These are phyloP conservation scores for Papilionanthe hybrid DNA, from an alignment of 116 monocot genomes.

Conservation along the genomic window DNA sequence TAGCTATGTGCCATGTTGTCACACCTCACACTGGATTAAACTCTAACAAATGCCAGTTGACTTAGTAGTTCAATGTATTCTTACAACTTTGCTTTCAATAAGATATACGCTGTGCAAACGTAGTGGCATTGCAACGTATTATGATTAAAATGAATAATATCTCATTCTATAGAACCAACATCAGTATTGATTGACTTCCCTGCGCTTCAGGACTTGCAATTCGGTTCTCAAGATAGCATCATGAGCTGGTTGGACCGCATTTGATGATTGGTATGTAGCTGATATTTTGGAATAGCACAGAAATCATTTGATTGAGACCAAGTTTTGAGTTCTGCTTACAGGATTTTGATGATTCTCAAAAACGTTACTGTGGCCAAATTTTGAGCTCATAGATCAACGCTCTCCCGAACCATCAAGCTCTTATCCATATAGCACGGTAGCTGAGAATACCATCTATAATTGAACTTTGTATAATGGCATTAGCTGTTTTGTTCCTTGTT, in stretches of 20 bases:
- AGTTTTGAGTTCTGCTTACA: neutral
- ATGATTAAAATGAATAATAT: neutral
- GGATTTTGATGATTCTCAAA: neutral
- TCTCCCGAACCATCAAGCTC: neutral
- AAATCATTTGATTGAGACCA: neutral
- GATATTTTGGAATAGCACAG: neutral
- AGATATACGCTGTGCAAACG: no score
- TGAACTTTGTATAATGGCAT: neutral
- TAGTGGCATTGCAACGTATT: no score
- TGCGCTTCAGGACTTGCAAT: conserved; percentile 22
- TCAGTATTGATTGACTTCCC: neutral
- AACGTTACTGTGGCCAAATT: neutral
- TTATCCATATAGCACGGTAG: neutral
- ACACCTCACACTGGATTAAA: no score
- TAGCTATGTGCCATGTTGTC: no score
- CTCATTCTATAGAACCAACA: neutral
- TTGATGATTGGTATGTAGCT: neutral
- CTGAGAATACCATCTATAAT: no score
- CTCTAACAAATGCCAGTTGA: no score
- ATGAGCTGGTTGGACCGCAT: conserved; percentile 21
- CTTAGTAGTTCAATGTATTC: no score
- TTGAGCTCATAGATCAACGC: neutral
- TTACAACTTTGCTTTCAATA: no score
- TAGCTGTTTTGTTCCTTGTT: neutral
- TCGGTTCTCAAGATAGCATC: conserved; percentile 28